A percentile compares a stretch with the other conserved stretches of the same genome.
Conservation (phyloP, 208 protist species). For the Acanthamoeba healyi region DNA sequence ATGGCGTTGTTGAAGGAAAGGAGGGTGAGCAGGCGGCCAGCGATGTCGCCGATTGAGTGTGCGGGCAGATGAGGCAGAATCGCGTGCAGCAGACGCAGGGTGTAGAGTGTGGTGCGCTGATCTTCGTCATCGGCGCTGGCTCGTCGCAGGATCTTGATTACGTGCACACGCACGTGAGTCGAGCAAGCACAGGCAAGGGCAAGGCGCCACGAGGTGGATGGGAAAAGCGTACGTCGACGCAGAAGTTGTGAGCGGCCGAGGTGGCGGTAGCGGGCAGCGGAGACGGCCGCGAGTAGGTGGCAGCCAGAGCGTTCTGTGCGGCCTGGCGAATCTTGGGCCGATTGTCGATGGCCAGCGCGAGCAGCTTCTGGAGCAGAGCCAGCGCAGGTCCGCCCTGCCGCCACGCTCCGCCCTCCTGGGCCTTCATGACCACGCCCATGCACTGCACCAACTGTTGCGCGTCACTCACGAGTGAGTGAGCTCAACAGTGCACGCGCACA, state of each 20-base stretch:
- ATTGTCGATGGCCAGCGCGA: neutral
- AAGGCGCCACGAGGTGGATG: neutral
- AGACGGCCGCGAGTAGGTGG: neutral
- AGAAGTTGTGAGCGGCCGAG: neutral
- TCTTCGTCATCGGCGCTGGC: neutral
- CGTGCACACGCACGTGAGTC: neutral
- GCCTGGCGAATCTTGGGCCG: conserved; percentile 31
- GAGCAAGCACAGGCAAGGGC: neutral
- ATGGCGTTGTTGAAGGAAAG: conserved; percentile 3
- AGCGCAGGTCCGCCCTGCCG: neutral
- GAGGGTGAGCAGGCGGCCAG: neutral
- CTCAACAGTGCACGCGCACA: too few species aligned
- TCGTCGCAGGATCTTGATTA: neutral
- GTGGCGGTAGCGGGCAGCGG: neutral
- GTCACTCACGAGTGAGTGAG: neutral
- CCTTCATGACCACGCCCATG: neutral
- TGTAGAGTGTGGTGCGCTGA: conserved; percentile 1
- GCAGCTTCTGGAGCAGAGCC: conserved; percentile 21
- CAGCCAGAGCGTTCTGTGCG: neutral
- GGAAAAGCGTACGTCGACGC: neutral
- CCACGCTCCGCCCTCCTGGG: conserved; percentile 18
- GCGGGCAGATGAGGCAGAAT: neutral
- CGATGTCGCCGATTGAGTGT: neutral
- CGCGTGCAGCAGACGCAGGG: neutral
- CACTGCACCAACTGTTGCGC: neutral